Base-by-base conservation (phyloP, 2,329 filamentous ascomycete species). In the Aspergillus brasiliensis region DNA sequence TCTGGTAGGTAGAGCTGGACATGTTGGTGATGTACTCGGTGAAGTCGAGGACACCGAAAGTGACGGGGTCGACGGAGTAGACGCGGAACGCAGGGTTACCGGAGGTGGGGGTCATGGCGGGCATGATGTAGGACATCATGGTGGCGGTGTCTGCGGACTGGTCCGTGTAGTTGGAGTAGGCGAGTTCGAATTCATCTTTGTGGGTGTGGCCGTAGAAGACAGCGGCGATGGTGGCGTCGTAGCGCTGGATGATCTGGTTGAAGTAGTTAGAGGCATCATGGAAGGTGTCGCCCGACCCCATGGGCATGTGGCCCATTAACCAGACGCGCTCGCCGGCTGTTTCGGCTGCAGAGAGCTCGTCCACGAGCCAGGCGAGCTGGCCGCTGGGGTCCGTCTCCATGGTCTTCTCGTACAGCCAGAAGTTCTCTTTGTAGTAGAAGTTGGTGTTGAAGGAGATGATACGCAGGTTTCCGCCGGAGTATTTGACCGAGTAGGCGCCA, bases 261-360 rank as follows among this genome's bases (percentile, higher is more conserved):
- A 85, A 80, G 40, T 86, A 76, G 59, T 86, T 85, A 2, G 71
- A 71, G 25, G 83, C 84, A 66, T 85, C 83, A 81, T 83, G 86
- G 52, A 55, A 55, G 38, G 52, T 34, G 28, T 55, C 52, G 37
- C 52, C n/a, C 7, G 52, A 55, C 7, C 84, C 84, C 23, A 78
- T 80, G 8, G 84, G 77, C 11, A 86, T 82, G 56, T 85, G 83
- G 5, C 80, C 83, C 6, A 84, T 67, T 5, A 85, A 77, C 83
- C 83, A 85, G 27, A 84, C 83, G 8, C 82, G 74, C 62, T 85
- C 83, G 5, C 76, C 76, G 8, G 75, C 75, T 61, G 83, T 80
- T 66, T 85, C 83, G 8, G 83, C 82, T 6, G 77, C 76, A 65
- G 84, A 81, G 0, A 85, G 76, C 65, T 85, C 83, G 2, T 77